A percentile compares a stretch with the other conserved stretches of the same genome.
Evolutionary conservation across 345 rosid genomes (phyloP).

Genomic region (Citrus glauca): DNA sequence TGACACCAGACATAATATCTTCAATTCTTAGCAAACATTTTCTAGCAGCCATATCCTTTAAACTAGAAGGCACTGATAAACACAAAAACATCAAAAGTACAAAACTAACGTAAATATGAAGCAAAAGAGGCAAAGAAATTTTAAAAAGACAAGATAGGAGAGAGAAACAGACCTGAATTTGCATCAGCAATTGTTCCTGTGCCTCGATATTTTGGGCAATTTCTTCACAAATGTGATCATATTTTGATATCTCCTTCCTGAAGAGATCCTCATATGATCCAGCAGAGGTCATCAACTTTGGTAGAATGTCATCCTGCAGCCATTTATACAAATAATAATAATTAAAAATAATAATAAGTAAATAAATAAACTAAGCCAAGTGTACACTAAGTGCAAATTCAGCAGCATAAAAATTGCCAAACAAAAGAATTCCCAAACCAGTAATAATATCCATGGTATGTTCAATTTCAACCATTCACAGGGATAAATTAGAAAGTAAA

Average conservation of each 20-base stretch:
- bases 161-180: conserved; percentile 70
- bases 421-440: neutral
- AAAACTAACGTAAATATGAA: neutral
- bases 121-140: neutral
- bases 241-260: conserved; percentile 88
- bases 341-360: neutral
- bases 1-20: neutral
- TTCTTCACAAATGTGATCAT: conserved; percentile 77
- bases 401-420: neutral
- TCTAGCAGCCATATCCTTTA: neutral
- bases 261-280: conserved; percentile 95
- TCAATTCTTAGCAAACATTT: neutral
- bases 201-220: conserved; percentile 86
- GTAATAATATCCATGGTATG: neutral
- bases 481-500: neutral
- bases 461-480: neutral
- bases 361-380: conserved; percentile 9
- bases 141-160: neutral
- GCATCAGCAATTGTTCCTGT: conserved; percentile 82
- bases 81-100: neutral
- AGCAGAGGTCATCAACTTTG: conserved; percentile 86
- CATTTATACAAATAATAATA: conserved; percentile 8
- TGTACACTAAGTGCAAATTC: neutral
- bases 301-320: conserved; percentile 90
- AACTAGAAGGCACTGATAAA: neutral